These are phyloP conservation scores for Withania somnifera DNA, from an alignment of 305 asterid genomes.

Conservation along the genomic window DNA sequence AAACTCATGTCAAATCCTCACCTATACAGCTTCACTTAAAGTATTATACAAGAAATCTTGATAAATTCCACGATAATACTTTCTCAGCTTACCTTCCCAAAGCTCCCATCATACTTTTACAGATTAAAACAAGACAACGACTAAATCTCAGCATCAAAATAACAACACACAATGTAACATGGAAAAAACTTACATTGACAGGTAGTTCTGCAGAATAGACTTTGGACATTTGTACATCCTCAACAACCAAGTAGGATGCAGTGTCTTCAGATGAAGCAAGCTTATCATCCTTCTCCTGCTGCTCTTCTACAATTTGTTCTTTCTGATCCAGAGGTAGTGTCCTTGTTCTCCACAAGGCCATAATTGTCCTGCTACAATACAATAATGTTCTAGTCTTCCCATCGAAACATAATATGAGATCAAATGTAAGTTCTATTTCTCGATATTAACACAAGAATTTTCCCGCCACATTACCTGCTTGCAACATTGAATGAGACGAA, in stretches of 20 bases:
- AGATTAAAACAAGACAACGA: neutral
- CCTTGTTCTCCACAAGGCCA: constrained; percentile 82
- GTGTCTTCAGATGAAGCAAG: constrained; percentile 34
- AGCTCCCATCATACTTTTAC: neutral
- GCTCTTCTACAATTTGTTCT: constrained; percentile 40
- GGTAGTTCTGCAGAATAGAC: constrained; percentile 55
- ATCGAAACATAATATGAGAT: neutral
- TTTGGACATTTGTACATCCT: constrained; percentile 55
- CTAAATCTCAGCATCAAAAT: neutral
- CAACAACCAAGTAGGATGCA: constrained; percentile 33
- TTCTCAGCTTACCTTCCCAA: neutral
- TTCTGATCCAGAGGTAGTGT: constrained; percentile 42
- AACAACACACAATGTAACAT: neutral
- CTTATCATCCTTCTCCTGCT: constrained; percentile 41
- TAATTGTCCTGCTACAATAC: constrained; percentile 51
- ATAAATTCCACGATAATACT: neutral
- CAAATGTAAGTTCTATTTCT: neutral
- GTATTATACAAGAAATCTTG: neutral
- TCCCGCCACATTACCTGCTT: constrained; percentile 44
- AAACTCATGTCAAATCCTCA: neutral
- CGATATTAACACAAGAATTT: neutral
- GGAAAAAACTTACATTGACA: constrained; percentile 37
- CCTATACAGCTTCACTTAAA: neutral
- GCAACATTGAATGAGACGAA: constrained; percentile 63
- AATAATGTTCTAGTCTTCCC: neutral